Conservation (phyloP, 1,139 yeast genomes). For the Geotrichum restrictum region DNA sequence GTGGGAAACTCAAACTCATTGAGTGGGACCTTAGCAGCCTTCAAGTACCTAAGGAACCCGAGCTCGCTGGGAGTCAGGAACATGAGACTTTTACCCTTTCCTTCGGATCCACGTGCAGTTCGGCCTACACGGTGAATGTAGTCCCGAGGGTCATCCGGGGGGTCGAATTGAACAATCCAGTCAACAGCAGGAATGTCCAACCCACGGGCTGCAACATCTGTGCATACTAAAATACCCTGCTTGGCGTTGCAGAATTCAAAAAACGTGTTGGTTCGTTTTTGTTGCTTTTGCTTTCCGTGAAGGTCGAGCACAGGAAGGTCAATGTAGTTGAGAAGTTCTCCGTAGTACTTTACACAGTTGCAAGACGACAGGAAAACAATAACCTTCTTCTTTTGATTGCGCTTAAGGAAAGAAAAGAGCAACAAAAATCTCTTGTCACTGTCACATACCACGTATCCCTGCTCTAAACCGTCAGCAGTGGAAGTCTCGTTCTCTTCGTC, state of each 20-base stretch:
- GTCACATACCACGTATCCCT: conserved; percentile 96
- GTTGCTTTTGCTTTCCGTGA: conserved; percentile 98
- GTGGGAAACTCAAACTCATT: conserved; percentile 95
- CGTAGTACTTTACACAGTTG: conserved; percentile 93
- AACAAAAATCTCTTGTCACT: conserved; percentile 89
- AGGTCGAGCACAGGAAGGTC: conserved; percentile 93
- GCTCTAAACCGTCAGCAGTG: conserved; percentile 95
- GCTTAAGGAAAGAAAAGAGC: conserved; percentile 85
- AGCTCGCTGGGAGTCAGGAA: conserved; percentile 89
- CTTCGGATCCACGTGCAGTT: conserved; percentile 92
- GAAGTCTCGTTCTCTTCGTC: conserved; percentile 75
- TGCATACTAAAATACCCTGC: conserved; percentile 86
- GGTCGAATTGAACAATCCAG: conserved; percentile 96
- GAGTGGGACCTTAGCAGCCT: conserved; percentile 94
- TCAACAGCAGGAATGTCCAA: conserved; percentile 95
- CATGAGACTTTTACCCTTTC: conserved; percentile 92
- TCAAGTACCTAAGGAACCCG: conserved; percentile 88
- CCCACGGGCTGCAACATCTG: conserved; percentile 98
- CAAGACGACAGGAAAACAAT: conserved; percentile 95
- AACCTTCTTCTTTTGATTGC: conserved; percentile 79
- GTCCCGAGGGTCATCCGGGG: conserved; percentile 98
- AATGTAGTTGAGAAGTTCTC: conserved; percentile 89
- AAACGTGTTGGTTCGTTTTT: conserved; percentile 93
- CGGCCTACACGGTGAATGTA: conserved; percentile 97
- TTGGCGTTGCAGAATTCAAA: conserved; percentile 97